Evolutionary conservation across 2,329 filamentous ascomycete species (phyloP), one percentile per base, ranked within the genome.

Genomic region (Colletotrichum sp.): DNA sequence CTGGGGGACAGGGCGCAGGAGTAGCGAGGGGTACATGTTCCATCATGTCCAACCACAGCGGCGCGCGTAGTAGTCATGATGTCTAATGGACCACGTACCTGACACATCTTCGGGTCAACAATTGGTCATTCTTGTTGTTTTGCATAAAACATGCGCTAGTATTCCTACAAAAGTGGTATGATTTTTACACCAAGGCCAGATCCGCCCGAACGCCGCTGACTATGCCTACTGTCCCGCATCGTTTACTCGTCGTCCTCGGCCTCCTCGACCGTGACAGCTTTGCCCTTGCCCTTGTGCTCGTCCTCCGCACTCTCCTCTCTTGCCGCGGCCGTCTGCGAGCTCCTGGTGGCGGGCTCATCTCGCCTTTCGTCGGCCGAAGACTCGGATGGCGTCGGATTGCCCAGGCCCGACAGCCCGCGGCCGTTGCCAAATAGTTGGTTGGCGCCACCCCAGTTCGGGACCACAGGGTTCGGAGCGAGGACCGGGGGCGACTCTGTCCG

Each of bases 361-460:
- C 30, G 34, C 18, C 77, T 75, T 22, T 78, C 76, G 8, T 75
- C 70, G 9, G 43, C 8, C 18, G 74, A 74, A 12, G 30, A 22
- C 71, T 75, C 74, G 22, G 71, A 48, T 22, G 66, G 61, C 22
- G 66, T 60, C 25, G 39, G 30, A 48, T 75, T 75, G 16, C 52
- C 66, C 28, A 76, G 16, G n/a, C 52, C 52, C n/a, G 70, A 48
- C 30, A 75, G 18, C n/a, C 48, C 71, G 15, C 36, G 60, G 27
- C 82, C 82, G 64, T 80, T 83, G 18, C 82, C 82, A 71, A 90
- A 90, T 1, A 90, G 81, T 78, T 90, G 89, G 18, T 87, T 85
- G 4, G 87, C 82, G 16, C 88, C 87, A 62, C 88, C 88, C 89
- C 89, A 91, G 72, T 86, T 87, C 7, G 89, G 89, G 74, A 86